Conservation (phyloP, 306 rosid genomes). For the Phaseolus lunatus region DNA sequence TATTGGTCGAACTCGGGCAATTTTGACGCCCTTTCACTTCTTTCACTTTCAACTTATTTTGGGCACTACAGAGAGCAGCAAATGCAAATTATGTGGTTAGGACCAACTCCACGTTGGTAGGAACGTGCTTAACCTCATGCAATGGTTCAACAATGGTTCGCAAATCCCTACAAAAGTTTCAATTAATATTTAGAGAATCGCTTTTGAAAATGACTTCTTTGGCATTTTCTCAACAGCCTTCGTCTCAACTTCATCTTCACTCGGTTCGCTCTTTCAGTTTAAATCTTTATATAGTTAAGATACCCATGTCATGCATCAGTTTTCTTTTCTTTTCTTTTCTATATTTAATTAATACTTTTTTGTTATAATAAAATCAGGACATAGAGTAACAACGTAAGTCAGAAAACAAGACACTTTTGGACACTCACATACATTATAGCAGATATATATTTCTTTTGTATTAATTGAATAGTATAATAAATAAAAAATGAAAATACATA, state of each 20-base stretch:
- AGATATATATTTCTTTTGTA: too few relatives aligned
- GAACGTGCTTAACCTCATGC: neutral
- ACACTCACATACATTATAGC: too few relatives aligned
- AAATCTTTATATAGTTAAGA: neutral
- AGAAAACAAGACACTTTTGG: neutral
- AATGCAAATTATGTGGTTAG: slow-evolving; percentile 43
- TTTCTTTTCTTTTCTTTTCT: too few relatives aligned
- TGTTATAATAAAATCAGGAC: too few relatives aligned
- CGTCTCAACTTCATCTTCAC: neutral
- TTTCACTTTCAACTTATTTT: neutral
- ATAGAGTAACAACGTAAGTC: too few relatives aligned
- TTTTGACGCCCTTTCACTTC: neutral
- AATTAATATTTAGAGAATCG: slow-evolving; percentile 55
- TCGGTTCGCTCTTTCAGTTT: neutral
- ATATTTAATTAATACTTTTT: neutral
- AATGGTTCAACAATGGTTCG: slow-evolving; percentile 28
- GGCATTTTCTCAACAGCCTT: slow-evolving; percentile 43
- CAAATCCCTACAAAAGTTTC: slow-evolving; percentile 48
- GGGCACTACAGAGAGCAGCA: neutral
- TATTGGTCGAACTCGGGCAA: neutral
- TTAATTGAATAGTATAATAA: too few relatives aligned
- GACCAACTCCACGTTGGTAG: slow-evolving; percentile 49
- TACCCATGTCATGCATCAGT: neutral
- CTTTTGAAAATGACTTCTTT: slow-evolving; percentile 51
- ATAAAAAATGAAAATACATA: too few relatives aligned